Conservation (phyloP, 371 early-diverging fungal genomes). For the Lichtheimia ramosa region DNA sequence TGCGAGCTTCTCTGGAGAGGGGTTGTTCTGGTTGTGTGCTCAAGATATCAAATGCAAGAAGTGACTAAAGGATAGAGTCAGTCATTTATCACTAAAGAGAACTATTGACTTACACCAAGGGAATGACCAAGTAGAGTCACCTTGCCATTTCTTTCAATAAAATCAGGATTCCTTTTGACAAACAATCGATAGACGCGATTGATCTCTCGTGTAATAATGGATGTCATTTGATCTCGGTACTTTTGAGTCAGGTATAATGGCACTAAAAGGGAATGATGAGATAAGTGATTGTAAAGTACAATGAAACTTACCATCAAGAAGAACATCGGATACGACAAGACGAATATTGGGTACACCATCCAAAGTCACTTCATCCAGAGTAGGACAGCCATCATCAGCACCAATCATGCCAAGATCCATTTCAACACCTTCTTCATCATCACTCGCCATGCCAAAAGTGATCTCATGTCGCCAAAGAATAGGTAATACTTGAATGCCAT, state of each 20-base stretch:
- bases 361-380: conserved; percentile 76
- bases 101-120: conserved; percentile 58
- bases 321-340: conserved; percentile 78
- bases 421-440: conserved; percentile 44
- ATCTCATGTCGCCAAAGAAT: conserved; percentile 84
- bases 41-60: conserved; percentile 81
- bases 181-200: conserved; percentile 77
- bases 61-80: conserved; percentile 28
- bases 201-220: conserved; percentile 70
- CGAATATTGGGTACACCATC: conserved; percentile 84
- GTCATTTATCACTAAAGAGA: background rate
- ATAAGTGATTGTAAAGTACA: background rate
- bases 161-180: conserved; percentile 71
- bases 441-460: conserved; percentile 65
- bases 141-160: conserved; percentile 65
- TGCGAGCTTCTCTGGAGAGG: conserved; percentile 16
- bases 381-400: conserved; percentile 63
- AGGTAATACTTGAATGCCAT: conserved; percentile 83
- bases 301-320: conserved; percentile 67
- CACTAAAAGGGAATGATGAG: conserved; percentile 42
- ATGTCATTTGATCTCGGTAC: conserved; percentile 80
- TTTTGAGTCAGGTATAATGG: conserved; percentile 81
- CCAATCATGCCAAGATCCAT: conserved; percentile 56
- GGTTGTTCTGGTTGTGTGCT: conserved; percentile 58
- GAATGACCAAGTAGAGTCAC: conserved; percentile 82